Percentiles rank a stretch among this genome's conserved stretches.
Evolutionary conservation across 2,329 filamentous ascomycete species (phyloP).

Genomic region (Calonectria pseudoreteaudii): DNA sequence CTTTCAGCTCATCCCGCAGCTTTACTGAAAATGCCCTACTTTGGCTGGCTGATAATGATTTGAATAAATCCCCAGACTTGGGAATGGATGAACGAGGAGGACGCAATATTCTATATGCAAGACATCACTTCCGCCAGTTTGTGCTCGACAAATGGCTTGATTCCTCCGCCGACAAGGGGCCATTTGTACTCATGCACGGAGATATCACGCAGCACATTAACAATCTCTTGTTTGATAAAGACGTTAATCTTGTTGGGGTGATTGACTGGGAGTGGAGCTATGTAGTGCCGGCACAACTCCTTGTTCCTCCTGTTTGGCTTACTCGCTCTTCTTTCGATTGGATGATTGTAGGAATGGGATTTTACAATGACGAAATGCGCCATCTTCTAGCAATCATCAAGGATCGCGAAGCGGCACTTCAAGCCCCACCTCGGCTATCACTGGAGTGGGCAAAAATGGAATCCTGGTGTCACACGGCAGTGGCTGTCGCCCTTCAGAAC

Average conservation of each 20-base stretch:
- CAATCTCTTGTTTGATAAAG: neutral
- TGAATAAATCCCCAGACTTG: neutral
- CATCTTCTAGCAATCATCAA: neutral
- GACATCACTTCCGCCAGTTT: neutral
- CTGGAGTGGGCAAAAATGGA: neutral
- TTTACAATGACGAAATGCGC: neutral
- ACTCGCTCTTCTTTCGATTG: neutral
- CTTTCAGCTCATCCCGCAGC: neutral
- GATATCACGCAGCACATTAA: neutral
- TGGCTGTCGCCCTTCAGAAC: neutral
- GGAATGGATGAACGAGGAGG: neutral
- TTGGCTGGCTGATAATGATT: neutral
- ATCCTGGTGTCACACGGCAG: neutral
- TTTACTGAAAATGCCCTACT: neutral
- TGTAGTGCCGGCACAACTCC: neutral
- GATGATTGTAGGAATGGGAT: neutral
- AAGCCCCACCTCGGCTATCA: neutral
- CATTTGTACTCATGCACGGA: neutral
- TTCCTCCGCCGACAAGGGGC: neutral
- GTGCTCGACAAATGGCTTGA: neutral
- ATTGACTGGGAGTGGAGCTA: neutral
- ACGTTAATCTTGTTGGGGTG: neutral
- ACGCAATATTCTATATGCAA: neutral
- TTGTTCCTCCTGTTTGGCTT: neutral
- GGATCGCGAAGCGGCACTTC: neutral